These are phyloP conservation scores for Diatrype stigma DNA, from an alignment of 2,329 filamentous ascomycete species.

Conservation along the genomic window DNA sequence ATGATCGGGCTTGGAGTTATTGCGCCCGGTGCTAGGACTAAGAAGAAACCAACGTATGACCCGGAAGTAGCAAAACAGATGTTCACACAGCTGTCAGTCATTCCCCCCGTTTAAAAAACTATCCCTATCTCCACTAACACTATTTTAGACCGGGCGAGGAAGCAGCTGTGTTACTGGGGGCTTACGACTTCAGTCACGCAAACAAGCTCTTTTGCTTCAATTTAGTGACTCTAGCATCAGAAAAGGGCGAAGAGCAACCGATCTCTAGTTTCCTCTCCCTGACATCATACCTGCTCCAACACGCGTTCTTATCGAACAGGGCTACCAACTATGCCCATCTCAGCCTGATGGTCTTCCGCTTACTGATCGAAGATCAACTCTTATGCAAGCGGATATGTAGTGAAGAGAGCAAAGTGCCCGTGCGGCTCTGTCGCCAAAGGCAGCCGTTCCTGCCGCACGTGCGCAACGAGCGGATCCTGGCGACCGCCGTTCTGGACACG, in stretches of 20 bases:
- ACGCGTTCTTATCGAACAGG: slow-evolving; percentile 79
- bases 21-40: slow-evolving; percentile 62
- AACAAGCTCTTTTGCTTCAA: slow-evolving; percentile 95
- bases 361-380: slow-evolving; percentile 79
- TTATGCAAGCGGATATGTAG: slow-evolving; percentile 82
- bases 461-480: slow-evolving; percentile 67
- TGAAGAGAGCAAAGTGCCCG: slow-evolving; percentile 66
- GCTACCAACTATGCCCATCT: slow-evolving; percentile 80
- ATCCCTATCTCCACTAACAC: slow-evolving; percentile 22
- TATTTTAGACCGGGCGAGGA: slow-evolving; percentile 67
- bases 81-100: slow-evolving; percentile 71
- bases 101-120: slow-evolving; percentile 7
- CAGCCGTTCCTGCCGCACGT: slow-evolving; percentile 79
- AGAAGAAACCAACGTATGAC: slow-evolving; percentile 56
- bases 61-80: slow-evolving; percentile 77
- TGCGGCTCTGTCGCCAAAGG: slow-evolving; percentile 85
- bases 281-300: slow-evolving; percentile 88
- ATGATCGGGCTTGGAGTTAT: slow-evolving; percentile 82
- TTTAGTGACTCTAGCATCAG: slow-evolving; percentile 61
- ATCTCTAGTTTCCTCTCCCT: slow-evolving; percentile 82
- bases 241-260: slow-evolving; percentile 66
- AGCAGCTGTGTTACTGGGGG: slow-evolving; percentile 74
- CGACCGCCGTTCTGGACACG: slow-evolving; percentile 75
- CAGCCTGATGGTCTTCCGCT: slow-evolving; percentile 77
- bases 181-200: slow-evolving; percentile 89